Evolutionary conservation across 129 eudicot species (phyloP), one percentile per base, ranked within the genome.

Genomic region (Arctium minus): DNA sequence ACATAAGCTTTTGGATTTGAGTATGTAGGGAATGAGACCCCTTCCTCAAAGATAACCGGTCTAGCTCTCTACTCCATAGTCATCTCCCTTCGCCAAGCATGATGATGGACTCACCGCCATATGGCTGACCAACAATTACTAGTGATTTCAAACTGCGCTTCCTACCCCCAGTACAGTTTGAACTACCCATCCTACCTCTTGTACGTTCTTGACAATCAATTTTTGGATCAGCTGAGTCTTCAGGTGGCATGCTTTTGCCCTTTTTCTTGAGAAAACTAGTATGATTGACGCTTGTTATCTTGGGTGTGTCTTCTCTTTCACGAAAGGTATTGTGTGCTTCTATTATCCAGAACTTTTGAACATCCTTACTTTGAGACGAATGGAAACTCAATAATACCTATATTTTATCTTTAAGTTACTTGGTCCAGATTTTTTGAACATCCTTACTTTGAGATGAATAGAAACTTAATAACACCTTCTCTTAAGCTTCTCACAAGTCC

Each of bases 401-500:
- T 22, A 22, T 22, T 22, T 22, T 22, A 22, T 22, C 27, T 22
- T 22, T 22, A 22, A 22, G 27, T 22, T 22, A 22, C 27, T 22
- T 22, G 27, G 27, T 22, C 27, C 27, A 22, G 27, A 22, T 22
- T 22, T 22, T 22, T 22, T 22, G 27, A 22, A 22, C 27, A 22
- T 22, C 27, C 27, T 22, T 22, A 22, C 27, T 22, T 22, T 22
- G 27, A 22, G 27, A 22, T 22, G 27, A 22, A 22, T 22, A 22
- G 27, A 22, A 22, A 22, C 27, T 22, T 22, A 22, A 22, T 22
- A 22, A 22, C 27, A 22, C 62, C 32, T 17, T 69, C 46, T 31
- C 65, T 29, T 27, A 13, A 78, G 69, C 62, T 37, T 78, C 22
- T n/a, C 50, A 39, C n/a, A 79, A 79, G 18, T 77, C 53, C 81